Evolutionary conservation across 805 yeast species (phyloP).

Genomic region (Ogataea nakhonphanomensis): DNA sequence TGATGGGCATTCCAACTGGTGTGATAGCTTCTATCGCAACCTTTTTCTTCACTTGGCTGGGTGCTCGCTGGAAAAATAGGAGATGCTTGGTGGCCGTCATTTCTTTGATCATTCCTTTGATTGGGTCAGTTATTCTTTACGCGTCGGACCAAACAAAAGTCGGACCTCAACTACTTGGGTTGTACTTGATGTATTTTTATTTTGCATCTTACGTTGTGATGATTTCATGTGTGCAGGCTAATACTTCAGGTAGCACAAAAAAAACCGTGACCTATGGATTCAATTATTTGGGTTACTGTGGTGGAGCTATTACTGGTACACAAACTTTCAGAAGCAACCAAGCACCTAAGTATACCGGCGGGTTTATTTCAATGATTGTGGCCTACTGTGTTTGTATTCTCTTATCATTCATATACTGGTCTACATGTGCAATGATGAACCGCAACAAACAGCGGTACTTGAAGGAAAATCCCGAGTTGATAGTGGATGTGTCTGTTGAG

Average conservation of each 20-base stretch:
- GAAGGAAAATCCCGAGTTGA: background rate
- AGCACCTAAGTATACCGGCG: slow-evolving; percentile 55
- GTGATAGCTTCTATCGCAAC: slow-evolving; percentile 46
- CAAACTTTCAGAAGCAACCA: slow-evolving; percentile 57
- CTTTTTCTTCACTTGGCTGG: background rate
- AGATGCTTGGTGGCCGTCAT: too few relatives aligned
- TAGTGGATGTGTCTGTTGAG: background rate
- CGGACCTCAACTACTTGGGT: too few relatives aligned
- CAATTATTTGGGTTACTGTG: slow-evolving; percentile 57
- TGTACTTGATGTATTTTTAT: too few relatives aligned
- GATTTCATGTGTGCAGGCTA: slow-evolving; percentile 1
- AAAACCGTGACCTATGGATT: slow-evolving; percentile 46
- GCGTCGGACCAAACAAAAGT: too few relatives aligned
- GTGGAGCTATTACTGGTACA: slow-evolving; percentile 67
- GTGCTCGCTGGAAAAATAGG: background rate
- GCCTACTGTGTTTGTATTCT: slow-evolving; percentile 14
- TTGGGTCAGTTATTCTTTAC: too few relatives aligned
- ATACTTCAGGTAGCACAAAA: slow-evolving; percentile 39
- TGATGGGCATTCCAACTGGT: slow-evolving; percentile 33
- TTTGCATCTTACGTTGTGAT: too few relatives aligned
- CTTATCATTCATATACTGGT: slow-evolving; percentile 9
- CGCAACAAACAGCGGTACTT: background rate
- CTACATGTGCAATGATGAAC: slow-evolving; percentile 4
- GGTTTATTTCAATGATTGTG: slow-evolving; percentile 49
- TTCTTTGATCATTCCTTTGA: too few relatives aligned